phyloP scores from a whole-genome alignment of 495 filamentous ascomycete genomes.

The Tuber melanosporum region DNA sequence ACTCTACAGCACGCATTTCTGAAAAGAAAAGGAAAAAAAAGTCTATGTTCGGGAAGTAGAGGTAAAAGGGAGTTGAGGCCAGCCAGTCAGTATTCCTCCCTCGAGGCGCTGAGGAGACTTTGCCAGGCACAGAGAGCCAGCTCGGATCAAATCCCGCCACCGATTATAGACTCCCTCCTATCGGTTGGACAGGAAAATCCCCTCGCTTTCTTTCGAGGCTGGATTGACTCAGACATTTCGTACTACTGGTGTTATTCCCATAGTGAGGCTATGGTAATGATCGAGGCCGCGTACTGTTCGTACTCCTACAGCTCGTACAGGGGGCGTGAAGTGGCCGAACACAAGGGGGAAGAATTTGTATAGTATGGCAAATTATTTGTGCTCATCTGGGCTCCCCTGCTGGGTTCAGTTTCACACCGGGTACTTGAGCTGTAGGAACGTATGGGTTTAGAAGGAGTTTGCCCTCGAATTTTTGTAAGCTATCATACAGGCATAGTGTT shows the following conservation, averaged over 20 bases:
- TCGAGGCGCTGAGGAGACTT: neutral
- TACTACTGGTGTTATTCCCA: neutral
- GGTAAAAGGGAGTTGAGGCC: neutral
- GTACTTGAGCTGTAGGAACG: neutral
- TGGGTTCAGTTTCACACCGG: neutral
- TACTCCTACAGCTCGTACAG: neutral
- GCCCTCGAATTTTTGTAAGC: neutral
- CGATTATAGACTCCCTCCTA: neutral
- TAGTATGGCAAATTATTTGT: neutral
- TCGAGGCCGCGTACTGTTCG: neutral
- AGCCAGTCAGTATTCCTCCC: neutral
- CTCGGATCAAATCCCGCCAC: neutral
- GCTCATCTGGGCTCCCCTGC: neutral
- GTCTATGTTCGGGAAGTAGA: neutral
- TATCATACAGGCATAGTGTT: neutral
- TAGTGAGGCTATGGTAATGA: neutral
- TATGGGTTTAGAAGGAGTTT: neutral
- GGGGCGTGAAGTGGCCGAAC: neutral
- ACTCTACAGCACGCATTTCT: neutral
- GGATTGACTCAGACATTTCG: neutral
- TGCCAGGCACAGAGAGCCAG: neutral
- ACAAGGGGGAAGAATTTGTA: neutral
- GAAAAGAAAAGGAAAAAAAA: too few species aligned
- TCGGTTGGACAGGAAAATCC: neutral
- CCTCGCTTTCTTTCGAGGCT: neutral